Conservation (phyloP, 2,329 filamentous ascomycete genomes). For the Lasiodiplodia sp. region DNA sequence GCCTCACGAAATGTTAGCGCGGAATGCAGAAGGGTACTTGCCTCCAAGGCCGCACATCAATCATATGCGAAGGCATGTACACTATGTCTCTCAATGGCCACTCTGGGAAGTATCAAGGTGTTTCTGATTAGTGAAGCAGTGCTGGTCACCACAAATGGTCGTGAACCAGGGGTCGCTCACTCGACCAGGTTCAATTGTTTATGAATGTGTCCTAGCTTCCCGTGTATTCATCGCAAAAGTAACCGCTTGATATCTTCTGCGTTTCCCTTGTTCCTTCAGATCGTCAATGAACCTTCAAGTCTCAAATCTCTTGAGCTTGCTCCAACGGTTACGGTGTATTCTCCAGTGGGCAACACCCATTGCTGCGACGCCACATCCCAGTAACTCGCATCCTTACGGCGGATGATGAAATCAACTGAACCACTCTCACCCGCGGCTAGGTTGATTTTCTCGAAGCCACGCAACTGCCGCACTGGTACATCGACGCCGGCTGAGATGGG, state of each 20-base stretch:
- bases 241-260: neutral
- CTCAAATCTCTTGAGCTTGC: conserved; percentile 47
- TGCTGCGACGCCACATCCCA: conserved; percentile 44
- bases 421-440: conserved; percentile 40
- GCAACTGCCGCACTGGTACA: conserved; percentile 44
- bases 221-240: neutral
- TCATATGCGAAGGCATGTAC: neutral
- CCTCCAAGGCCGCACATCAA: neutral
- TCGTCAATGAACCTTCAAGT: conserved; percentile 27
- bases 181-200: too few species aligned
- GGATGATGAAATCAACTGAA: conserved; percentile 44
- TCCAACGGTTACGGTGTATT: conserved; percentile 43
- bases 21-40: neutral
- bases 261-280: conserved; percentile 31
- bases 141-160: neutral
- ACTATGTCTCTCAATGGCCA: neutral
- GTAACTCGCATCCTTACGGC: conserved; percentile 46
- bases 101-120: neutral
- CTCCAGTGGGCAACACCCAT: conserved; percentile 46
- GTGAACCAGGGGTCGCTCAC: neutral
- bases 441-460: conserved; percentile 47
- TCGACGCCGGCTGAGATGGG: conserved; percentile 38
- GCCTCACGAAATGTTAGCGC: too few species aligned
- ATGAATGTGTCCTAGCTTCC: neutral
- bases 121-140: neutral